These are phyloP conservation scores for Coniochaeta sp. DNA, from an alignment of 2,329 filamentous ascomycete genomes.

Conservation along the genomic window DNA sequence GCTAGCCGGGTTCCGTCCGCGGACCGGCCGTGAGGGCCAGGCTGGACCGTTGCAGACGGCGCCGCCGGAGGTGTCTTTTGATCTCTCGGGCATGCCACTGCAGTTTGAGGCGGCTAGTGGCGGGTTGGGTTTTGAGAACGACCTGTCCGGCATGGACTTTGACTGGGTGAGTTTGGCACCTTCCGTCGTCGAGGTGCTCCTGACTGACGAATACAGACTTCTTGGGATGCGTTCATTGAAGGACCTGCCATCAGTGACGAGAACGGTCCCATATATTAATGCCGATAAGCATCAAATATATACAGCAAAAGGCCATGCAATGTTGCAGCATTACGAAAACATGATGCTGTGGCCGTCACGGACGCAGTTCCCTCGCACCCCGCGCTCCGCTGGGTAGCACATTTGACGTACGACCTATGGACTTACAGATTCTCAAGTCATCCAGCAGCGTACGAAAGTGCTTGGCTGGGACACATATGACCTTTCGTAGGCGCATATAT, in stretches of 20 bases:
- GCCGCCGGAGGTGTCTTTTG: constrained; percentile 7
- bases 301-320: too few relatives aligned
- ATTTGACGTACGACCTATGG: too few relatives aligned
- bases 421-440: too few relatives aligned
- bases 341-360: too few relatives aligned
- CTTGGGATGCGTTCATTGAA: constrained; percentile 20
- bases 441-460: too few relatives aligned
- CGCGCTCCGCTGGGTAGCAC: too few relatives aligned
- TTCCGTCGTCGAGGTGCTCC: neutral
- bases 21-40: neutral
- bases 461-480: too few relatives aligned
- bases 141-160: constrained; percentile 14
- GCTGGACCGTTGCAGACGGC: constrained; percentile 10
- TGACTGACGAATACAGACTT: constrained; percentile 9
- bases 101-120: neutral
- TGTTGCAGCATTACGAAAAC: too few relatives aligned
- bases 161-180: constrained; percentile 16
- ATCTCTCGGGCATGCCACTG: neutral
- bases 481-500: too few relatives aligned
- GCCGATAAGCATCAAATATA: neutral
- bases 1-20: constrained; percentile 6
- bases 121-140: constrained; percentile 5
- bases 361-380: too few relatives aligned
- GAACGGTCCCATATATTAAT: constrained; percentile 6
- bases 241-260: constrained; percentile 11